Conservation (phyloP, 805 yeast genomes). For the Huiozyma sinensis region DNA sequence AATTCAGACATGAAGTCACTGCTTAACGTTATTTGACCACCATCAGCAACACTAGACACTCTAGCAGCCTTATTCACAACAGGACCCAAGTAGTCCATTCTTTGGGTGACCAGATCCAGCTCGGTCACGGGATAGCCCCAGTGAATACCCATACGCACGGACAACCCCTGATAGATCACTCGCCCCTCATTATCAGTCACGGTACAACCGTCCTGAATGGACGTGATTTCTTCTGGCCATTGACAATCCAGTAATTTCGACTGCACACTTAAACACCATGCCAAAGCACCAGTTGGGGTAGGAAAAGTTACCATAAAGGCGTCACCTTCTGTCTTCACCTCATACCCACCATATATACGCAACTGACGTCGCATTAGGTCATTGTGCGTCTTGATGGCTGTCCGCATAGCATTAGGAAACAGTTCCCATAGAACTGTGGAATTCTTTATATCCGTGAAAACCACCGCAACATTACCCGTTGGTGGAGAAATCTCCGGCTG, state of each 20-base stretch:
- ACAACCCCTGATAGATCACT: slow-evolving; percentile 71
- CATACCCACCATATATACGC: slow-evolving; percentile 92
- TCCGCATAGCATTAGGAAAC: slow-evolving; percentile 86
- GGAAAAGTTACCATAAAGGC: slow-evolving; percentile 98
- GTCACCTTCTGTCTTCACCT: slow-evolving; percentile 98
- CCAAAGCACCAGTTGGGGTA: slow-evolving; percentile 75
- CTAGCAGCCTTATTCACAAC: slow-evolving; percentile 95
- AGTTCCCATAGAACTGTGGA: slow-evolving; percentile 92
- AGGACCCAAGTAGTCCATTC: slow-evolving; percentile 99
- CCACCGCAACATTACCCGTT: slow-evolving; percentile 86
- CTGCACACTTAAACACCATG: slow-evolving; percentile 94
- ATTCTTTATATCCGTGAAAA: slow-evolving; percentile 92
- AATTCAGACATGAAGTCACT: slow-evolving; percentile 72
- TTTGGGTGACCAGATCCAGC: slow-evolving; percentile 81
- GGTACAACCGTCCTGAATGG: slow-evolving; percentile 74
- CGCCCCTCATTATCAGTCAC: slow-evolving; percentile 50
- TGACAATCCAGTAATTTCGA: slow-evolving; percentile 71
- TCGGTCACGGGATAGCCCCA: slow-evolving; percentile 98
- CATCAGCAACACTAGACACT: slow-evolving; percentile 90
- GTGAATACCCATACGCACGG: slow-evolving; percentile 96
- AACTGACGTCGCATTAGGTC: slow-evolving; percentile 88
- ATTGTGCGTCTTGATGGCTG: slow-evolving; percentile 92
- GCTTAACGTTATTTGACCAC: slow-evolving; percentile 91
- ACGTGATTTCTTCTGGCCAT: slow-evolving; percentile 91
- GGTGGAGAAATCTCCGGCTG: slow-evolving; percentile 94